These are phyloP conservation scores for Brasenia schreberi DNA, from an alignment of 164 flowering plant genomes.

Conservation along the genomic window DNA sequence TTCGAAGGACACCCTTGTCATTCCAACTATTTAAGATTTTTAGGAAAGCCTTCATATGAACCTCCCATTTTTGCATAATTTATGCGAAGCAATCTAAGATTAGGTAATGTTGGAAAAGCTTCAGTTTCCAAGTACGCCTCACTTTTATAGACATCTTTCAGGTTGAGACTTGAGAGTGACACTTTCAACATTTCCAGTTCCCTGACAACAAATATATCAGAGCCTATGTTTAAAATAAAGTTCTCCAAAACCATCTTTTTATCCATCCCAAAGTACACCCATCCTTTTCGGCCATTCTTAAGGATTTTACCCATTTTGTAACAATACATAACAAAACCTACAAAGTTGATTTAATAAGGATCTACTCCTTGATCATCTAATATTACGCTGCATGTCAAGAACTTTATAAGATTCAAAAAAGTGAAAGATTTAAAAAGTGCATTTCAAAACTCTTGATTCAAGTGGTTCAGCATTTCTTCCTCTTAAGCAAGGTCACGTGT, in stretches of 20 bases:
- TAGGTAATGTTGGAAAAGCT: background rate
- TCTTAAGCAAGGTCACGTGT: too few relatives aligned
- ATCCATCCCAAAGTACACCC: too few relatives aligned
- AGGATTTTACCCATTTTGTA: too few relatives aligned
- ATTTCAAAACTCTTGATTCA: too few relatives aligned
- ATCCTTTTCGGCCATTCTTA: too few relatives aligned
- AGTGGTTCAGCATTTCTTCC: too few relatives aligned
- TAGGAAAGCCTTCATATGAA: background rate
- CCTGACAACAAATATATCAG: background rate
- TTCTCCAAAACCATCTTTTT: background rate
- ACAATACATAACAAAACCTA: background rate
- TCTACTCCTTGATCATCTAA: background rate
- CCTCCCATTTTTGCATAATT: background rate
- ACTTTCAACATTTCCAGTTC: background rate
- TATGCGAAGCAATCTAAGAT: constrained; percentile 1
- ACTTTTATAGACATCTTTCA: background rate
- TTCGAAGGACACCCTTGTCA: constrained; percentile 1
- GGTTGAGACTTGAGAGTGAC: background rate
- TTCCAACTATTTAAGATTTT: background rate
- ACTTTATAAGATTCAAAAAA: too few relatives aligned
- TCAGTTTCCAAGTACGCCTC: background rate
- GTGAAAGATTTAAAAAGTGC: too few relatives aligned
- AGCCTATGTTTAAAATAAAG: background rate
- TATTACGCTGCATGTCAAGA: too few relatives aligned
- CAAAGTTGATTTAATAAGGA: background rate